A percentile compares a stretch with the other conserved stretches of the same genome.
These are phyloP conservation scores for Tothia fuscella DNA, from an alignment of 2,329 filamentous ascomycete genomes.

Conservation along the genomic window DNA sequence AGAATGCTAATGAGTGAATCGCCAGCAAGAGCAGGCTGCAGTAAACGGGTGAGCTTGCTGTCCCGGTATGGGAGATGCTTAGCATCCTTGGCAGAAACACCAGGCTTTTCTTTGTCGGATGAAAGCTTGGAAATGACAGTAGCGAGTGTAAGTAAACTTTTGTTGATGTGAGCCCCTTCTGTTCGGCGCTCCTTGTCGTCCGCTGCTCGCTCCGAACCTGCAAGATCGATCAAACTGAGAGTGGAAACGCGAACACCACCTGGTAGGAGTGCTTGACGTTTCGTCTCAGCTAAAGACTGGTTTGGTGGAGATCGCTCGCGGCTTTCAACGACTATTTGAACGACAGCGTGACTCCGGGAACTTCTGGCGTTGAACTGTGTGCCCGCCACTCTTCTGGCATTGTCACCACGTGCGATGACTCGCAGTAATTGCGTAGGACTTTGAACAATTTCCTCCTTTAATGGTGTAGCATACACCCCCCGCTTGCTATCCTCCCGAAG, in stretches of 20 bases:
- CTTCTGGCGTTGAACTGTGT: conserved; percentile 96
- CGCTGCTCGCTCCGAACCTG: conserved; percentile 89
- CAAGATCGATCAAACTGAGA: conserved; percentile 87
- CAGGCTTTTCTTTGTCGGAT: conserved; percentile 74
- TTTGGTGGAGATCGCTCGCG: conserved; percentile 61
- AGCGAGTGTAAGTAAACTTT: conserved; percentile 85
- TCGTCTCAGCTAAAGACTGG: conserved; percentile 26
- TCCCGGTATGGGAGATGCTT: conserved; percentile 87
- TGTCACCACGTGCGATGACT: conserved; percentile 89
- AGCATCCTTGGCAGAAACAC: conserved; percentile 60
- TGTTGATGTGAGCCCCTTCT: conserved; percentile 97
- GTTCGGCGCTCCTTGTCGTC: conserved; percentile 88
- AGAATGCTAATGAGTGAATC: conserved; percentile 94
- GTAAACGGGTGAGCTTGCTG: conserved; percentile 85
- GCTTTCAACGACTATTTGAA: conserved; percentile 97
- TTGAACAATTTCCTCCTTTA: conserved; percentile 98
- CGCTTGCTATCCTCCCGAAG: conserved; percentile 91
- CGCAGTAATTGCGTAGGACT: conserved; percentile 89
- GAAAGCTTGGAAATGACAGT: conserved; percentile 93
- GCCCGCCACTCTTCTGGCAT: conserved; percentile 78
- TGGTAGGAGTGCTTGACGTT: conserved; percentile 38
- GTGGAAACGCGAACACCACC: conserved; percentile 94
- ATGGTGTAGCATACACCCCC: conserved; percentile 86
- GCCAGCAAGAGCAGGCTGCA: conserved; percentile 86
- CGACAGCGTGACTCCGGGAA: conserved; percentile 94